Evolutionary conservation across 352 stramenopile genomes (phyloP).

Genomic region (Phytophthora hibernalis): DNA sequence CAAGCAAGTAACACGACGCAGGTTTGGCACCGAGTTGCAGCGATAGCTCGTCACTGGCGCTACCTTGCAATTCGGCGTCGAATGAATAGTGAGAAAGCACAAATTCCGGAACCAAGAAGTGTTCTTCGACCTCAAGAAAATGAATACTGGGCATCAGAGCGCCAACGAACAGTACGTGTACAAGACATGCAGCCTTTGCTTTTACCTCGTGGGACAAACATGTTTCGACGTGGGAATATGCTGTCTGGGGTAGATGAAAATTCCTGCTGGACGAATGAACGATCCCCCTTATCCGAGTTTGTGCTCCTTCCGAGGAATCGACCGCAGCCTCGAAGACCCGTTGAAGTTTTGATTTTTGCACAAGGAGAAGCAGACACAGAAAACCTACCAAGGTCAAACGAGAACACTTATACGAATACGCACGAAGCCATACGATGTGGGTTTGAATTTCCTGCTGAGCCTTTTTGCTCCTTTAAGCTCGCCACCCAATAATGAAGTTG

Average conservation of each 20-base stretch:
- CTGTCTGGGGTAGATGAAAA: neutral
- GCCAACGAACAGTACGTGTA: neutral
- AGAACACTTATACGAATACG: neutral
- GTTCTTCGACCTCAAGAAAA: slow-evolving; percentile 10
- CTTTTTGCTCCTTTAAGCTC: slow-evolving; percentile 16
- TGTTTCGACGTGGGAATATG: neutral
- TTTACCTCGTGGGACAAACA: neutral
- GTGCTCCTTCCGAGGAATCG: slow-evolving; percentile 46
- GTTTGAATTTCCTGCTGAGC: slow-evolving; percentile 37
- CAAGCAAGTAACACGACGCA: slow-evolving; percentile 31
- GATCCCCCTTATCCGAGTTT: slow-evolving; percentile 39
- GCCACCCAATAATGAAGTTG: neutral
- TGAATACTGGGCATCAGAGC: slow-evolving; percentile 10
- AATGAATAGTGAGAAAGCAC: slow-evolving; percentile 4
- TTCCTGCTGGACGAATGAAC: slow-evolving; percentile 18
- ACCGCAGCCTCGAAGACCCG: slow-evolving; percentile 43
- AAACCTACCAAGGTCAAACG: neutral
- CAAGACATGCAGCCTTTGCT: neutral
- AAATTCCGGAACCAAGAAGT: slow-evolving; percentile 7
- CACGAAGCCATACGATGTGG: slow-evolving; percentile 33
- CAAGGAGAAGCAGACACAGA: slow-evolving; percentile 5
- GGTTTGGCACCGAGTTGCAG: slow-evolving; percentile 39
- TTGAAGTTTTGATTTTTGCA: slow-evolving; percentile 37
- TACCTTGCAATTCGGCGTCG: slow-evolving; percentile 31
- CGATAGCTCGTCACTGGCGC: slow-evolving; percentile 46